phyloP scores from a whole-genome alignment of 2,329 filamentous ascomycete species.

The Cercospora sp. region DNA sequence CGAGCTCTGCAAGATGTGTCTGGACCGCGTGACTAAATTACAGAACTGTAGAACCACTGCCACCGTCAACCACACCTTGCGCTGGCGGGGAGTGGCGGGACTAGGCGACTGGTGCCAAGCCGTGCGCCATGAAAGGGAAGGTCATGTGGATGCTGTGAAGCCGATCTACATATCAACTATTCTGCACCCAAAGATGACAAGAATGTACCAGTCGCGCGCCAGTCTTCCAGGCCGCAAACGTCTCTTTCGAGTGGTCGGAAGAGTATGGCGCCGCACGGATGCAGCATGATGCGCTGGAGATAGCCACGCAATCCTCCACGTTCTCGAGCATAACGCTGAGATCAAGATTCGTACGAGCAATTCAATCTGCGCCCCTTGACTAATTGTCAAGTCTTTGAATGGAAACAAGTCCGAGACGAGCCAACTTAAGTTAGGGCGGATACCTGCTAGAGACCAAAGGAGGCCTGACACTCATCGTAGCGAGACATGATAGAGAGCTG shows the following conservation, averaged over 20 bases:
- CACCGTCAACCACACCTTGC: not conserved
- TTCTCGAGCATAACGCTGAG: conserved; percentile 28
- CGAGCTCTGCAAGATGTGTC: not conserved
- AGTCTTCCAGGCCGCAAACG: not conserved
- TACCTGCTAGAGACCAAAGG: not conserved
- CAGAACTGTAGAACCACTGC: not conserved
- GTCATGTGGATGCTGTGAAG: not conserved
- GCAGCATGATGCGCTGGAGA: conserved; percentile 10
- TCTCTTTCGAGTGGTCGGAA: not conserved
- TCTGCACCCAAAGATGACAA: not conserved
- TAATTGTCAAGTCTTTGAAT: conserved; percentile 85
- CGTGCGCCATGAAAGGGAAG: not conserved
- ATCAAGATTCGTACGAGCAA: conserved; percentile 29
- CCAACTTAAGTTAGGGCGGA: conserved; percentile 94
- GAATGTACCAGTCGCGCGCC: not conserved
- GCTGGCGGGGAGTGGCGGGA: not conserved
- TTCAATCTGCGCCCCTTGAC: conserved; percentile 89
- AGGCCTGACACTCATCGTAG: conserved; percentile 1
- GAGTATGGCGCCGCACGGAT: not conserved
- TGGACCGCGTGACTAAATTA: not conserved
- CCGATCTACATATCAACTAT: not conserved
- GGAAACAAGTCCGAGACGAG: conserved; percentile 57
- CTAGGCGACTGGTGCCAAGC: not conserved
- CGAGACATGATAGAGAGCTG: not conserved
- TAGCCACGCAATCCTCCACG: conserved; percentile 18